Conservation (phyloP, 2,329 filamentous ascomycete species). For the Talaromyces piceae region DNA sequence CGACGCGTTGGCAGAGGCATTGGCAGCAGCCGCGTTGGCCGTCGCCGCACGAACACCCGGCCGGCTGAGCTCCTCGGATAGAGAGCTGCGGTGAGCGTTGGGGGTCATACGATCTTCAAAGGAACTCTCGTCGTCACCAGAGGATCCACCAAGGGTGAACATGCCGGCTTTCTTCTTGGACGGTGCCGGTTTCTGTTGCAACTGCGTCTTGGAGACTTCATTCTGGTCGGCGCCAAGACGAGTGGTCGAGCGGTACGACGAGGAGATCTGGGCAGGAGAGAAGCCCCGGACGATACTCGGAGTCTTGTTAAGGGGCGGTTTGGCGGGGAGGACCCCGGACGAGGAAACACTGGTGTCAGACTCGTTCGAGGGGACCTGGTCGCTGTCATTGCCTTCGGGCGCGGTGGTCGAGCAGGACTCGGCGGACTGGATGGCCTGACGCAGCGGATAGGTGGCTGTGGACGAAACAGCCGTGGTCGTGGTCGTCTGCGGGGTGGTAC, state of each 20-base stretch:
- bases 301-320: conserved; percentile 46
- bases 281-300: conserved; percentile 80
- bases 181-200: conserved; percentile 43
- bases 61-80: conserved; percentile 47
- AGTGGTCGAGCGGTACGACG: conserved; percentile 57
- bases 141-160: conserved; percentile 71
- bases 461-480: too few relatives aligned
- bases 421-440: conserved; percentile 26
- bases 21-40: not conserved
- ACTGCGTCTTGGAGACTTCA: conserved; percentile 34
- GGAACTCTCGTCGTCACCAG: conserved; percentile 75
- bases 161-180: conserved; percentile 61
- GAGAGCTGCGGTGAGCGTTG: conserved; percentile 45
- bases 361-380: conserved; percentile 36
- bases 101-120: conserved; percentile 54
- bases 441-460: conserved; percentile 22
- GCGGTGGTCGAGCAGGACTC: conserved; percentile 52
- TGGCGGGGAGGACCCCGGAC: conserved; percentile 33
- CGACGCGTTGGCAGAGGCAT: conserved; percentile 31
- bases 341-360: conserved; percentile 59
- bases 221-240: conserved; percentile 42
- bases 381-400: conserved; percentile 38
- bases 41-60: conserved; percentile 19
- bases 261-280: conserved; percentile 65
- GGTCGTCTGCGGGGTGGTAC: conserved; percentile 5